Percentiles rank a stretch among this genome's conserved stretches.
These are phyloP conservation scores for Sanghuangporus sanghuang DNA, from an alignment of 1,284 basidiomycete genomes.

Conservation along the genomic window DNA sequence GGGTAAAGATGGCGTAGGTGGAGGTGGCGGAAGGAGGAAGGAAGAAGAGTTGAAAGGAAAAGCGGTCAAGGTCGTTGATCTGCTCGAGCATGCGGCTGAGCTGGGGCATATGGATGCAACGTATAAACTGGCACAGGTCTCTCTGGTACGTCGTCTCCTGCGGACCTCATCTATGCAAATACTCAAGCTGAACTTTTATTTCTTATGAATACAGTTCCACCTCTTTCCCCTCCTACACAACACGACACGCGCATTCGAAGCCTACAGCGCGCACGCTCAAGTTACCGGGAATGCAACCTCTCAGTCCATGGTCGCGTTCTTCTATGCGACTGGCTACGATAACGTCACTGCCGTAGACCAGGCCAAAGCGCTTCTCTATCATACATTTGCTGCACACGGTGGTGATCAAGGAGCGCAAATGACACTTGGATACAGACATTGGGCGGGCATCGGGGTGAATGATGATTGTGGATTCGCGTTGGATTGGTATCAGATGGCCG, in stretches of 20 bases:
- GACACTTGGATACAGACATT: constrained; percentile 92
- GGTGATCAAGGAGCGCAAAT: constrained; percentile 87
- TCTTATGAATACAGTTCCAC: constrained; percentile 49
- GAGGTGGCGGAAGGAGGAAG: constrained; percentile 38
- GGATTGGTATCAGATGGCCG: constrained; percentile 84
- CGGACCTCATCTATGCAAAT: constrained; percentile 2
- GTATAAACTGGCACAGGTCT: constrained; percentile 65
- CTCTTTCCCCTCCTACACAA: constrained; percentile 62
- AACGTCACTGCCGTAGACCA: constrained; percentile 64
- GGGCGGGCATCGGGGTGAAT: constrained; percentile 88
- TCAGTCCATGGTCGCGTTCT: constrained; percentile 81
- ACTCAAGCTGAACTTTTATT: neutral
- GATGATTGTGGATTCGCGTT: constrained; percentile 82
- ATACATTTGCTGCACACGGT: constrained; percentile 88
- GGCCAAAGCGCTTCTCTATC: constrained; percentile 82
- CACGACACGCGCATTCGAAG: constrained; percentile 53
- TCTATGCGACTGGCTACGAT: constrained; percentile 81
- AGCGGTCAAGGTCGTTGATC: constrained; percentile 69
- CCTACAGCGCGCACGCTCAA: constrained; percentile 57
- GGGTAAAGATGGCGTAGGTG: constrained; percentile 36
- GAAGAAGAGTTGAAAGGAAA: constrained; percentile 56
- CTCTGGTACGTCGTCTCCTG: constrained; percentile 49
- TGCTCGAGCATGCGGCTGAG: constrained; percentile 75
- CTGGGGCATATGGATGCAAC: constrained; percentile 75
- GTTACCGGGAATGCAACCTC: constrained; percentile 76